Evolutionary conservation across 1,139 yeast genomes (phyloP).

Genomic region (Debaryomyces sp.): DNA sequence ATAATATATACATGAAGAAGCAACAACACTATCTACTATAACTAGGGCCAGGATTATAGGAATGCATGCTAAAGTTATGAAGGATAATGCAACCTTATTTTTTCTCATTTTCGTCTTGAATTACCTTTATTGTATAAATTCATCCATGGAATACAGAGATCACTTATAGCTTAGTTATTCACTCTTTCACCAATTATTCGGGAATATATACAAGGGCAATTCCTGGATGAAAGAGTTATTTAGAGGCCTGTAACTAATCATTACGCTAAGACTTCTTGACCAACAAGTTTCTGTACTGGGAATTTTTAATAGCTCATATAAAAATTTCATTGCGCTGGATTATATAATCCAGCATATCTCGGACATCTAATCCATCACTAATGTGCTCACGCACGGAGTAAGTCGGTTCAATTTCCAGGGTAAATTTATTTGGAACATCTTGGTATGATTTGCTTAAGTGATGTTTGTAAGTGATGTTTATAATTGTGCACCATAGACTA

Average conservation of each 20-base stretch:
- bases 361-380: no score
- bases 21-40: slow-evolving; percentile 34
- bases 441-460: no score
- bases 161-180: neutral
- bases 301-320: neutral
- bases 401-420: no score
- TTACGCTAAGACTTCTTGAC: neutral
- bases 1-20: slow-evolving; percentile 42
- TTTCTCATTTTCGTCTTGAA: neutral
- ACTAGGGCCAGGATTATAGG: slow-evolving; percentile 11
- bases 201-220: neutral
- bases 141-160: neutral
- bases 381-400: no score
- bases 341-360: neutral
- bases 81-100: neutral
- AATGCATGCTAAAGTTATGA: neutral
- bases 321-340: neutral
- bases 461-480: no score
- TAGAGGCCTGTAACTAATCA: neutral
- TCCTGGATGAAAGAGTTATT: neutral
- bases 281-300: neutral
- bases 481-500: no score
- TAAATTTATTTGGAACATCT: no score
- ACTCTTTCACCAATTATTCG: neutral
- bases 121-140: neutral